These are phyloP conservation scores for Lizonia empirigonia DNA, from an alignment of 2,329 filamentous ascomycete genomes.

Conservation along the genomic window DNA sequence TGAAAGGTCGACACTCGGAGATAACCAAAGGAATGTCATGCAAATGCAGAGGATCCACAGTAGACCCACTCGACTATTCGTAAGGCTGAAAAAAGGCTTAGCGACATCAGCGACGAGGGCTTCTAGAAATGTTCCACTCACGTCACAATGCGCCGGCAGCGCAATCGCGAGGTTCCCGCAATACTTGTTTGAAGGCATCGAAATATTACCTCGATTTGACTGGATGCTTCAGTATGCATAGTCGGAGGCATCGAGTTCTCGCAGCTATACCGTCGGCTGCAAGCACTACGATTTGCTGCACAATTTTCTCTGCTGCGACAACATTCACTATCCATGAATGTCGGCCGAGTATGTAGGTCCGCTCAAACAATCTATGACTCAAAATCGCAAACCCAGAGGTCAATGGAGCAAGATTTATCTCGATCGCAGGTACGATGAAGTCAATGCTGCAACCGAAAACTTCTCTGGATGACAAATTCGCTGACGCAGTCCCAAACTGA, in stretches of 20 bases:
- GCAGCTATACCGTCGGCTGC: constrained; percentile 1
- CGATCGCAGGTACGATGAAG: neutral
- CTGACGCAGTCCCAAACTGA: neutral
- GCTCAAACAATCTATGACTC: constrained; percentile 5
- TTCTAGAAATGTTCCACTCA: constrained; percentile 20
- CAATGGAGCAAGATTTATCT: constrained; percentile 1
- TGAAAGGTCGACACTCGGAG: neutral
- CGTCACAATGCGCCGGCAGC: constrained; percentile 25
- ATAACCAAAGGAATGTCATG: constrained; percentile 11
- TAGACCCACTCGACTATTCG: constrained; percentile 15
- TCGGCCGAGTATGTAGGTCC: neutral
- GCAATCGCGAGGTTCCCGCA: constrained; percentile 1
- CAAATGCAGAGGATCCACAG: constrained; percentile 8
- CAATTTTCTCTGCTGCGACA: neutral
- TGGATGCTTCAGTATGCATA: constrained; percentile 6
- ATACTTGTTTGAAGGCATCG: neutral
- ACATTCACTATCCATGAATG: neutral
- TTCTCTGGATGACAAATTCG: constrained; percentile 3
- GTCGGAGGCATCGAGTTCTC: neutral
- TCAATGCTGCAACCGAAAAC: neutral
- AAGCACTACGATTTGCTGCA: constrained; percentile 6
- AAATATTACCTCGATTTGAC: constrained; percentile 4
- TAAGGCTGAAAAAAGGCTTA: constrained; percentile 32
- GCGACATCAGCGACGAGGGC: neutral
- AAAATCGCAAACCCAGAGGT: neutral